These are phyloP conservation scores for Microdochium paspali DNA, from an alignment of 2,329 filamentous ascomycete species.

Conservation along the genomic window DNA sequence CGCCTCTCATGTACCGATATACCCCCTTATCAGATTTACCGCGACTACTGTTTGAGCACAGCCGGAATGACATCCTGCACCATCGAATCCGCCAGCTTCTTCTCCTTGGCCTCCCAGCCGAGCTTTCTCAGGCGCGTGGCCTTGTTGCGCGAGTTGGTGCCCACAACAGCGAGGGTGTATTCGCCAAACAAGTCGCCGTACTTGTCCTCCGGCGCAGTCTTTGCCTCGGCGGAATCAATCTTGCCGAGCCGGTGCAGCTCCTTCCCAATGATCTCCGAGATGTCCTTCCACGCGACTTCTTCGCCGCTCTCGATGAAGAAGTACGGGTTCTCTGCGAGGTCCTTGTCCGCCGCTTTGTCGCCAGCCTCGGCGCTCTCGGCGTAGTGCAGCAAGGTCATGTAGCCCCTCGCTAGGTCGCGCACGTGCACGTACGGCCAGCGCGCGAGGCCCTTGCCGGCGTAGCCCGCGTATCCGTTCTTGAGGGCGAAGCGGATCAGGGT, in stretches of 20 bases:
- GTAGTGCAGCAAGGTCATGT: constrained; percentile 32
- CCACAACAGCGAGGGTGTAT: constrained; percentile 24
- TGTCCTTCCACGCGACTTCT: constrained; percentile 31
- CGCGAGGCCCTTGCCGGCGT: constrained; percentile 30
- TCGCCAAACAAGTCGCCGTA: constrained; percentile 30
- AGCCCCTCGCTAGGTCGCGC: constrained; percentile 32
- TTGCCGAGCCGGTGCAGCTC: constrained; percentile 25
- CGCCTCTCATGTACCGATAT: too few species aligned
- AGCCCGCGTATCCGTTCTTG: constrained; percentile 34
- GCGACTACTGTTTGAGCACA: constrained; percentile 19
- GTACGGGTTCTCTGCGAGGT: constrained; percentile 32
- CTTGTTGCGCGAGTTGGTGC: constrained; percentile 29
- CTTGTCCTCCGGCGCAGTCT: constrained; percentile 21
- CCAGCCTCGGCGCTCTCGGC: constrained; percentile 23
- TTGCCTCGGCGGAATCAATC: constrained; percentile 23
- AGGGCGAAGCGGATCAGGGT: constrained; percentile 34
- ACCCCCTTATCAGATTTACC: too few species aligned
- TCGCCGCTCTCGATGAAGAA: constrained; percentile 36
- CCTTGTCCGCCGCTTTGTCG: constrained; percentile 2
- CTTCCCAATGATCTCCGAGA: constrained; percentile 25
- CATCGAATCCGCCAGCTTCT: constrained; percentile 25
- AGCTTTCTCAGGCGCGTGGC: constrained; percentile 31
- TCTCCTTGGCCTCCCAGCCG: constrained; percentile 34
- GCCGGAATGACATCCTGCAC: constrained; percentile 31
- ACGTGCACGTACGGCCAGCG: constrained; percentile 36